Conservation (phyloP, 768 basidiomycete species). For the Cubamyces lactineus region DNA sequence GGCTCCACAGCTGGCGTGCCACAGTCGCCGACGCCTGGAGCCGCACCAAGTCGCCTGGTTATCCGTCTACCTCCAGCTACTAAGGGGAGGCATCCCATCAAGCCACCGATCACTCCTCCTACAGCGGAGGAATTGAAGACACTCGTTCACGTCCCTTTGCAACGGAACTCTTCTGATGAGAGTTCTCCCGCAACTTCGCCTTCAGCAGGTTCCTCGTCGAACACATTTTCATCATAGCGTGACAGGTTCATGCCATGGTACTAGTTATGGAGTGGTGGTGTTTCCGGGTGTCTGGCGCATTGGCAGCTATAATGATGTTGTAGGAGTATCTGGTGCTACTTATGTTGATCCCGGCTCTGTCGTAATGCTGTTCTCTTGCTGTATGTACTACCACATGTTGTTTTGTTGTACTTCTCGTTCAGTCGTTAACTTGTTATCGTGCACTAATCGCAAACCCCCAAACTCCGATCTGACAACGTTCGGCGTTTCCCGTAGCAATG, state of each 20-base stretch:
- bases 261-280: too few species aligned
- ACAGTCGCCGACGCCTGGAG: neutral
- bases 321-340: too few species aligned
- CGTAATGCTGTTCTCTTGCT: too few species aligned
- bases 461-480: too few species aligned
- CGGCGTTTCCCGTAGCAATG: neutral
- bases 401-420: too few species aligned
- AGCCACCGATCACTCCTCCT: constrained; percentile 2
- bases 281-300: too few species aligned
- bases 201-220: neutral
- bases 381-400: too few species aligned
- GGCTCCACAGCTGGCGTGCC: neutral
- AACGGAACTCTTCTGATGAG: neutral
- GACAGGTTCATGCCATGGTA: neutral
- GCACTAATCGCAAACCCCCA: too few species aligned
- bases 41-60: neutral
- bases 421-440: neutral
- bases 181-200: neutral
- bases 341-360: too few species aligned
- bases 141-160: neutral
- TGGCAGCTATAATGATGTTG: too few species aligned
- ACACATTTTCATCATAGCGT: neutral
- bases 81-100: constrained; percentile 1
- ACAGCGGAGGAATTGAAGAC: constrained; percentile 5
- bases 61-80: constrained; percentile 9